Evolutionary conservation across 352 stramenopile genomes (phyloP).

Genomic region (Pythium dissotocum): DNA sequence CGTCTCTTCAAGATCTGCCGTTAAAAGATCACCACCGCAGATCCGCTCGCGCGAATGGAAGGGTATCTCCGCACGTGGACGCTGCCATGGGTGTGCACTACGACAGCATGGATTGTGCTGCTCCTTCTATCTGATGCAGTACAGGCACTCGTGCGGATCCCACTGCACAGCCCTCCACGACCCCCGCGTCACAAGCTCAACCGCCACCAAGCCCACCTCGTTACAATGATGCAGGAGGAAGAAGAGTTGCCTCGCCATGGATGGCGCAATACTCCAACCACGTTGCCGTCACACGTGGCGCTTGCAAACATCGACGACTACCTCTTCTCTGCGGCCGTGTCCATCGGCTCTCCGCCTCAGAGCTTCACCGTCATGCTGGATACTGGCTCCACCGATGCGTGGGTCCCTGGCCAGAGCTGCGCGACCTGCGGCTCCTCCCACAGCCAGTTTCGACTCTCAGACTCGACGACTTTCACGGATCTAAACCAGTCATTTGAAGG

Average conservation of each 20-base stretch:
- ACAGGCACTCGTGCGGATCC: not conserved
- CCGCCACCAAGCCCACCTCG: not conserved
- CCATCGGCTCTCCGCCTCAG: slow-evolving; percentile 39
- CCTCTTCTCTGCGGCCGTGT: slow-evolving; percentile 33
- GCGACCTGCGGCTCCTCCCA: slow-evolving; percentile 55
- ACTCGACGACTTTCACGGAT: slow-evolving; percentile 34
- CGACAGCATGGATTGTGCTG: not conserved
- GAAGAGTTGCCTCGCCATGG: not conserved
- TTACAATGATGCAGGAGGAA: slow-evolving; percentile 8
- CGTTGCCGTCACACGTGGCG: slow-evolving; percentile 15
- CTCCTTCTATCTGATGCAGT: not conserved
- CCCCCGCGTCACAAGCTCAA: not conserved
- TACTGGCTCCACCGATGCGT: slow-evolving; percentile 45
- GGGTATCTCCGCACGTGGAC: too few species aligned
- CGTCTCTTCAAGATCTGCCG: not conserved
- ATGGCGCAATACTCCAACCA: not conserved
- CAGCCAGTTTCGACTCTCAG: slow-evolving; percentile 34
- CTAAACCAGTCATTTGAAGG: slow-evolving; percentile 36
- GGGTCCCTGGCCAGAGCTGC: slow-evolving; percentile 39
- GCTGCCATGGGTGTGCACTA: not conserved
- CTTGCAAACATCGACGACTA: slow-evolving; percentile 32
- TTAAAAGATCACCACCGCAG: too few species aligned
- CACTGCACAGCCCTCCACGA: not conserved
- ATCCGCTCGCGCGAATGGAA: not conserved
- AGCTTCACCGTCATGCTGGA: slow-evolving; percentile 37